Evolutionary conservation across 495 filamentous ascomycete species (phyloP).

Genomic region (Lichina pygmaea): DNA sequence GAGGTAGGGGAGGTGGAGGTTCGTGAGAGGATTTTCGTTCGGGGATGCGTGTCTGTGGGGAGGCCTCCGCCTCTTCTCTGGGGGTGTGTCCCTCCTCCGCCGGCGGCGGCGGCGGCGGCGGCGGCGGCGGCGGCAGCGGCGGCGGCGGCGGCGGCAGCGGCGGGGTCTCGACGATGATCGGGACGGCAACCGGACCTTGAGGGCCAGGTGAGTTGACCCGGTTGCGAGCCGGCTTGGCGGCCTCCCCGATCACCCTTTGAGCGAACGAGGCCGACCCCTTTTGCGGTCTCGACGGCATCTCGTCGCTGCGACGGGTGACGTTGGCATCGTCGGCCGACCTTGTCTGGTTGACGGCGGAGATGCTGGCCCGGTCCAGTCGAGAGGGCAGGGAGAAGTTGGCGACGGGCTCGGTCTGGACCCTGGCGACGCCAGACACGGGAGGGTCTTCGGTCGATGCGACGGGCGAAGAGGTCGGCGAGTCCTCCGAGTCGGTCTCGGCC

Average conservation of each 20-base stretch:
- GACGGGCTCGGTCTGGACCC: slow-evolving; percentile 1
- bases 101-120: slow-evolving; percentile 2
- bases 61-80: no score
- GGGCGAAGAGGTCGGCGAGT: slow-evolving; percentile 20
- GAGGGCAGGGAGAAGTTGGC: slow-evolving; percentile 24
- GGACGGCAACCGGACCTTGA: slow-evolving; percentile 10
- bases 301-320: background rate
- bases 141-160: slow-evolving; percentile 16
- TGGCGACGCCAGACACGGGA: background rate
- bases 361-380: background rate
- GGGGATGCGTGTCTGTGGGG: background rate
- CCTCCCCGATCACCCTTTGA: background rate
- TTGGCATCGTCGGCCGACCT: background rate
- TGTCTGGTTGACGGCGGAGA: background rate
- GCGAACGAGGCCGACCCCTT: background rate
- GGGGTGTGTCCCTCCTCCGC: slow-evolving; percentile 12
- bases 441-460: slow-evolving; percentile 2
- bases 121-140: slow-evolving; percentile 13
- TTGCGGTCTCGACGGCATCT: background rate
- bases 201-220: background rate
- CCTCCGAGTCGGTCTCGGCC: slow-evolving; percentile 31
- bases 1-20: slow-evolving; percentile 9
- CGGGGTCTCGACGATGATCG: slow-evolving; percentile 45
- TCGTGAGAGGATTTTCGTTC: slow-evolving; percentile 30
- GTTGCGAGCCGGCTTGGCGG: background rate